These are phyloP conservation scores for Datisca glomerata DNA, from an alignment of 306 rosid genomes.

Conservation along the genomic window DNA sequence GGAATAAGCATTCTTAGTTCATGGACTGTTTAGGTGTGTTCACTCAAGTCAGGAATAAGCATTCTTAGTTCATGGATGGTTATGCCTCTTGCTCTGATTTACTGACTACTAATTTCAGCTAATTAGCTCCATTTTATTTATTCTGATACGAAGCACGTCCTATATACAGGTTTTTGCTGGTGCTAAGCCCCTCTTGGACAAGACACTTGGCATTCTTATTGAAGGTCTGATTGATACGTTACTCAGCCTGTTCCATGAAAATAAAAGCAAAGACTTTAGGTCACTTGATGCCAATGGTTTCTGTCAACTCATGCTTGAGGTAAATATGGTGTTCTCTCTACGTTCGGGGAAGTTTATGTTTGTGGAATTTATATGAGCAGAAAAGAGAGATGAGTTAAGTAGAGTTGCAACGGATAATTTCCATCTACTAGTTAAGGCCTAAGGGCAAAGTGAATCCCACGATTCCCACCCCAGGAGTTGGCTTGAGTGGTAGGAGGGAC, in stretches of 20 bases:
- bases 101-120: neutral
- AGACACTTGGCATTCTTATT: conserved; percentile 92
- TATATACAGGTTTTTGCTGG: conserved; percentile 78
- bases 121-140: neutral
- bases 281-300: conserved; percentile 80
- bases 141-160: too few relatives aligned
- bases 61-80: too few relatives aligned
- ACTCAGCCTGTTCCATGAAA: conserved; percentile 81
- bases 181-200: conserved; percentile 86
- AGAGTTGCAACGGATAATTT: too few relatives aligned
- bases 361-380: too few relatives aligned
- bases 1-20: too few relatives aligned
- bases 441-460: neutral
- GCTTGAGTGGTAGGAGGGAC: too few relatives aligned
- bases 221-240: conserved; percentile 97
- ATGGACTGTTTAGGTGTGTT: too few relatives aligned
- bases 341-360: neutral
- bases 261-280: conserved; percentile 52
- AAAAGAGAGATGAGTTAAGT: too few relatives aligned
- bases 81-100: neutral
- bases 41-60: too few relatives aligned
- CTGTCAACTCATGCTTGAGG: conserved; percentile 99
- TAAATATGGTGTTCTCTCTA: conserved; percentile 17
- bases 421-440: neutral
- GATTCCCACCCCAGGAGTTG: too few relatives aligned